phyloP scores from a whole-genome alignment of 495 filamentous ascomycete species.

The Hyaloscypha hepaticicola region DNA sequence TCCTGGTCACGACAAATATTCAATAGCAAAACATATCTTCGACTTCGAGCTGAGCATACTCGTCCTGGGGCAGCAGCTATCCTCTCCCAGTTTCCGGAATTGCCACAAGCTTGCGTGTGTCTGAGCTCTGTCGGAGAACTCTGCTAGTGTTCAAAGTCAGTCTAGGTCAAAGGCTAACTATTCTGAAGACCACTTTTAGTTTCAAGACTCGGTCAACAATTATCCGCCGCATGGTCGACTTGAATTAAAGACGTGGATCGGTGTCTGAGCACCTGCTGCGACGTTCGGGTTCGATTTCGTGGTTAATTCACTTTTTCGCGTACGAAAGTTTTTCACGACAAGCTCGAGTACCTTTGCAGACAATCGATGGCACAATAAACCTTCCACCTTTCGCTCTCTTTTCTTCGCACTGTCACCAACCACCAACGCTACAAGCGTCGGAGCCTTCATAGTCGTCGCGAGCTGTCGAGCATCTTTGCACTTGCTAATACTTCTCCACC shows the following conservation, averaged over 20 bases:
- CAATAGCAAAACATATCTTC: neutral
- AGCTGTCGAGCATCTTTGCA: constrained; percentile 11
- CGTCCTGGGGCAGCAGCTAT: neutral
- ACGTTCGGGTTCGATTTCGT: neutral
- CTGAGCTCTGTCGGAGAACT: constrained; percentile 18
- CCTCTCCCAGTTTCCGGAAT: neutral
- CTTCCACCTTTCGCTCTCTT: constrained; percentile 17
- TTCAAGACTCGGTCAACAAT: constrained; percentile 15
- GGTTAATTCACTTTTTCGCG: constrained; percentile 4
- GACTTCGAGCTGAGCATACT: neutral
- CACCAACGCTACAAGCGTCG: constrained; percentile 6
- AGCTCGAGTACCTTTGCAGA: constrained; percentile 22
- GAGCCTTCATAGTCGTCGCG: constrained; percentile 13
- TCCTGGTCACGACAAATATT: neutral
- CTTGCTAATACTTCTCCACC: constrained; percentile 1
- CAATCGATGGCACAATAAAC: constrained; percentile 27
- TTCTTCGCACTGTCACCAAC: constrained; percentile 10
- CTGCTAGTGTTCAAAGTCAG: constrained; percentile 3
- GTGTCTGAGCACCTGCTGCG: constrained; percentile 30
- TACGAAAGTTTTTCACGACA: neutral
- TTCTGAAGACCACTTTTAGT: constrained; percentile 14
- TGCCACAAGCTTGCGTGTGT: constrained; percentile 6
- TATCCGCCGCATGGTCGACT: constrained; percentile 30
- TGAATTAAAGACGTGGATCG: constrained; percentile 24
- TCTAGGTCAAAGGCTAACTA: constrained; percentile 10